These are phyloP conservation scores for Massarina eburnea DNA, from an alignment of 2,329 filamentous ascomycete genomes.

Conservation along the genomic window DNA sequence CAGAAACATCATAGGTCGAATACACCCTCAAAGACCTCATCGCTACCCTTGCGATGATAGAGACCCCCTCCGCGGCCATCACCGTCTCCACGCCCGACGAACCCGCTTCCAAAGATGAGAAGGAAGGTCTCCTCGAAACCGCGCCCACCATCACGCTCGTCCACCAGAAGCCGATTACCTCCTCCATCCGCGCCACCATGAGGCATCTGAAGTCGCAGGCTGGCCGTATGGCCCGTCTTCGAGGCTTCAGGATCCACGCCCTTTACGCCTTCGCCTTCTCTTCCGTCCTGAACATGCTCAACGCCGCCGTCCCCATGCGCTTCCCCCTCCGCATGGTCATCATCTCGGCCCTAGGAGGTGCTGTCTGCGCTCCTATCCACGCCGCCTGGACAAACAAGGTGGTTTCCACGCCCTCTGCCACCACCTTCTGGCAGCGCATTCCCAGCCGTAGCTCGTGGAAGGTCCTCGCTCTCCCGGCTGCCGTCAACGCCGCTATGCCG, in stretches of 20 bases:
- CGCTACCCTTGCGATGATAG: conserved; percentile 64
- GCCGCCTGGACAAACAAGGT: conserved; percentile 85
- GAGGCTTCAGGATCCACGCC: conserved; percentile 61
- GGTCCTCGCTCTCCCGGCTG: conserved; percentile 68
- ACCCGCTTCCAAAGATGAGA: conserved; percentile 45
- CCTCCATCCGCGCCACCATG: conserved; percentile 60
- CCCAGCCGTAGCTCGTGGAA: conserved; percentile 66
- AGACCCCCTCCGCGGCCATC: conserved; percentile 58
- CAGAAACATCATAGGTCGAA: conserved; percentile 24
- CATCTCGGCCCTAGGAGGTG: conserved; percentile 58
- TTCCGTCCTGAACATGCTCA: conserved; percentile 50
- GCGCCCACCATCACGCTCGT: conserved; percentile 46
- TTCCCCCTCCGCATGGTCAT: conserved; percentile 53
- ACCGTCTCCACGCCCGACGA: conserved; percentile 54
- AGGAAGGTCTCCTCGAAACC: conserved; percentile 43
- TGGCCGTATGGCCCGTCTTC: conserved; percentile 68
- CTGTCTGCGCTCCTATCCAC: conserved; percentile 68
- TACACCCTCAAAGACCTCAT: conserved; percentile 65
- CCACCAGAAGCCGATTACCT: conserved; percentile 61
- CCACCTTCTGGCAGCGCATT: conserved; percentile 66
- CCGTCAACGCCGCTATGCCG: conserved; percentile 62
- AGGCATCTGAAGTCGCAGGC: conserved; percentile 63
- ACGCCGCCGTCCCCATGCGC: conserved; percentile 39
- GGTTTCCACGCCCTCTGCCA: conserved; percentile 68
- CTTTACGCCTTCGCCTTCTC: conserved; percentile 33